phyloP scores from a whole-genome alignment of 371 early-diverging fungal genomes.

The Dichotomocladium elegans region DNA sequence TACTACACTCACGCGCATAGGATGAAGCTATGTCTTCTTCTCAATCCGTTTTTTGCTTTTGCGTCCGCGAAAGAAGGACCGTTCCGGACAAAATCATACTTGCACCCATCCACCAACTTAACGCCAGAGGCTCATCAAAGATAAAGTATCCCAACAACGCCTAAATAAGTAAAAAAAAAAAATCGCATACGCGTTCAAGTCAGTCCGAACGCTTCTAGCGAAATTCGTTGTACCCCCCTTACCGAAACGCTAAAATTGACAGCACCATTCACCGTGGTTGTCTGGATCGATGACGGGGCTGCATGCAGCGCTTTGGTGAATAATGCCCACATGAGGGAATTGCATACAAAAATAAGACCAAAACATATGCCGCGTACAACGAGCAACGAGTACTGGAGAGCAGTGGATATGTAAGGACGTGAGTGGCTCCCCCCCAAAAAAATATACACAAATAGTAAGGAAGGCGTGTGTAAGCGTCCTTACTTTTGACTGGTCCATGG shows the following conservation, averaged over 20 bases:
- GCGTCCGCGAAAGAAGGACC: conserved; percentile 42
- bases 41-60: conserved; percentile 19
- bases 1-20: not conserved
- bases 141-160: conserved; percentile 63
- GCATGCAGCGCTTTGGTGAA: conserved; percentile 75
- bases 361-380: conserved; percentile 51
- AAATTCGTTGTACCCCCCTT: too few species aligned
- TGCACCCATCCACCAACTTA: conserved; percentile 79
- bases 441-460: not conserved
- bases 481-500: conserved; percentile 3
- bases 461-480: conserved; percentile 14
- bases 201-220: too few species aligned
- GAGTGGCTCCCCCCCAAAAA: too few species aligned
- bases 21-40: not conserved
- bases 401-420: too few species aligned
- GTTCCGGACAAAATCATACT: conserved; percentile 65
- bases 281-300: conserved; percentile 65
- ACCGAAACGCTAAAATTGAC: conserved; percentile 71
- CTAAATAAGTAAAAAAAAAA: conserved; percentile 33
- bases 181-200: too few species aligned
- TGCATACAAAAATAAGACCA: conserved; percentile 57
- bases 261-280: conserved; percentile 71
- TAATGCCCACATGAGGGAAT: conserved; percentile 78
- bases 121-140: conserved; percentile 64
- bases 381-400: conserved; percentile 29